A percentile compares a stretch with the other conserved stretches of the same genome.
Conservation (phyloP, 1,284 basidiomycete species). For the Cutaneotrichosporon curvatum region DNA sequence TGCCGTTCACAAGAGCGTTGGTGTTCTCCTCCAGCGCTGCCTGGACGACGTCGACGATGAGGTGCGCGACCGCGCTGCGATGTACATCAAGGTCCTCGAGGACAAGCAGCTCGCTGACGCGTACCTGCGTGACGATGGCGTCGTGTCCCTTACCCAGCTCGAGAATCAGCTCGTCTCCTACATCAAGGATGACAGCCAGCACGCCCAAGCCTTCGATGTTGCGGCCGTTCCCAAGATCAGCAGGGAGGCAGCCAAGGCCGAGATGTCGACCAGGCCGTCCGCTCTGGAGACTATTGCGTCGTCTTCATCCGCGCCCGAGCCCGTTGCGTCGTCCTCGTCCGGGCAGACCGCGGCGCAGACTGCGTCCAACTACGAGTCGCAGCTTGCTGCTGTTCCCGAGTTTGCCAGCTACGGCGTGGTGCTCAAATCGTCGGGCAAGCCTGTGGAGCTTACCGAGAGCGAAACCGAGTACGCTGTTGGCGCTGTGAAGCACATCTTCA, state of each 20-base stretch:
- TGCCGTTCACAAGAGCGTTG: constrained; percentile 74
- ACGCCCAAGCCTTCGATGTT: constrained; percentile 66
- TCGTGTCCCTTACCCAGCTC: constrained; percentile 77
- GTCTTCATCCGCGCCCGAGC: constrained; percentile 49
- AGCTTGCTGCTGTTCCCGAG: constrained; percentile 80
- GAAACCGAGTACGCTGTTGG: constrained; percentile 98
- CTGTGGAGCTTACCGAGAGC: constrained; percentile 81
- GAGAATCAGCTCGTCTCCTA: constrained; percentile 83
- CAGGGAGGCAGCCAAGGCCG: constrained; percentile 76
- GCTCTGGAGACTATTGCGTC: constrained; percentile 66
- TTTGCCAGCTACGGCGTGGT: constrained; percentile 78
- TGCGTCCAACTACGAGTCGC: constrained; percentile 76
- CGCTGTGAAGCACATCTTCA: constrained; percentile 95
- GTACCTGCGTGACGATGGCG: constrained; percentile 89
- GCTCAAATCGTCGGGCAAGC: constrained; percentile 76
- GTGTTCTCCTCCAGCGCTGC: constrained; percentile 81
- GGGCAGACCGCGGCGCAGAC: constrained; percentile 57
- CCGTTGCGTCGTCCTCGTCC: constrained; percentile 49
- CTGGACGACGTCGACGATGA: constrained; percentile 98
- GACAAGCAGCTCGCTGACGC: constrained; percentile 72
- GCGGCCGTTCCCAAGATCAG: constrained; percentile 82
- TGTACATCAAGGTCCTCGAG: constrained; percentile 81
- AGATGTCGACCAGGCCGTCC: constrained; percentile 67
- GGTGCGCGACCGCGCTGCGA: constrained; percentile 92
- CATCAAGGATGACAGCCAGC: constrained; percentile 68